Conservation (phyloP, 75 land plant genomes). For the Pinus tabuliformis region DNA sequence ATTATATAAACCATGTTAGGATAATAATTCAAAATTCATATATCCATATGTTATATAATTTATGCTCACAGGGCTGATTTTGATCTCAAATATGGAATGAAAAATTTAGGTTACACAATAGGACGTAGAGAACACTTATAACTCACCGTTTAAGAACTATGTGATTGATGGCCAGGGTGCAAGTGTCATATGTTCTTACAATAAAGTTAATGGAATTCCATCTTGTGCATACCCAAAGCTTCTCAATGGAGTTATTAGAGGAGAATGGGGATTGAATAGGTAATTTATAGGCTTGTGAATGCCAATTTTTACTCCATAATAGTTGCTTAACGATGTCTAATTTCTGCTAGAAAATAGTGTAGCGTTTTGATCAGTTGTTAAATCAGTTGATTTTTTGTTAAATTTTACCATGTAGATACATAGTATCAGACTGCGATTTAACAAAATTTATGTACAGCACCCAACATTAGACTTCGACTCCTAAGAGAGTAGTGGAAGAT, state of each 20-base stretch:
- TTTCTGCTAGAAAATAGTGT: not conserved
- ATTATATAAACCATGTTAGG: not conserved
- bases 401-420: conserved; percentile 37
- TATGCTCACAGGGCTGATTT: too few relatives aligned
- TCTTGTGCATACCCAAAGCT: conserved; percentile 80
- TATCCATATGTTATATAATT: too few relatives aligned
- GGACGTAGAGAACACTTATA: conserved; percentile 83
- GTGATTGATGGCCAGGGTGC: conserved; percentile 75
- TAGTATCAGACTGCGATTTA: conserved; percentile 94
- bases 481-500: too few relatives aligned
- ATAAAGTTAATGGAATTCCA: conserved; percentile 89
- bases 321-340: not conserved
- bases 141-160: conserved; percentile 76
- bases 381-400: too few relatives aligned
- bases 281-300: conserved; percentile 7
- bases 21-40: too few relatives aligned
- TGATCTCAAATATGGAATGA: too few relatives aligned
- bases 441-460: conserved; percentile 62
- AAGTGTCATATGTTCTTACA: conserved; percentile 97
- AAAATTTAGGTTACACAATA: conserved; percentile 72
- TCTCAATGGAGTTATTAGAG: conserved; percentile 52
- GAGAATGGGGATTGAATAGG: conserved; percentile 82
- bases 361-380: too few relatives aligned
- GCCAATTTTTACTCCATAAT: not conserved
- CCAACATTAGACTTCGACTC: too few relatives aligned